phyloP scores from a whole-genome alignment of 2,329 filamentous ascomycete genomes.

The Zymoseptoria tritici region DNA sequence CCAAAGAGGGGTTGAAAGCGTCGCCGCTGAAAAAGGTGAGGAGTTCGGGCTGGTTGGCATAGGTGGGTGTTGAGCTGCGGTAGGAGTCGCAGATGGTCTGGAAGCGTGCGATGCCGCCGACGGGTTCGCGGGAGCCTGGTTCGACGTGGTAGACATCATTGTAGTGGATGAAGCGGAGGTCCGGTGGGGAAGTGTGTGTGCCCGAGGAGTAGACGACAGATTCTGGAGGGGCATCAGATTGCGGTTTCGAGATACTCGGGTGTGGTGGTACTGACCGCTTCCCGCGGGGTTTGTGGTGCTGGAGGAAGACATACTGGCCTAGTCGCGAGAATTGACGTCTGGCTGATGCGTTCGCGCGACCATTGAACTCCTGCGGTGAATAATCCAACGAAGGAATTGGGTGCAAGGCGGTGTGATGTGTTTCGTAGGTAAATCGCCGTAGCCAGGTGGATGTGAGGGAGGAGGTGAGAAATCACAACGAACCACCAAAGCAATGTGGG shows the following conservation, averaged over 20 bases:
- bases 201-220: conserved; percentile 17
- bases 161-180: conserved; percentile 78
- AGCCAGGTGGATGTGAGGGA: too few species aligned
- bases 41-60: conserved; percentile 55
- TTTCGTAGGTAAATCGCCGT: not conserved
- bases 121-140: conserved; percentile 65
- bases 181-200: conserved; percentile 41
- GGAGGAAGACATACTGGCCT: not conserved
- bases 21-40: conserved; percentile 85
- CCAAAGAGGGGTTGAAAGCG: conserved; percentile 84
- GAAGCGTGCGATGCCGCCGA: conserved; percentile 75
- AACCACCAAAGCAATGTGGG: not conserved
- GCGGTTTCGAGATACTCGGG: not conserved
- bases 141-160: conserved; percentile 95
- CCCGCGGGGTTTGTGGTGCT: not conserved
- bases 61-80: conserved; percentile 42
- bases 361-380: too few species aligned
- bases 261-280: not conserved
- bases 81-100: conserved; percentile 73
- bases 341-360: not conserved
- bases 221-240: conserved; percentile 11
- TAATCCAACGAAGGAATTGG: not conserved
- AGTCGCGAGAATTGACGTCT: not conserved
- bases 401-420: not conserved
- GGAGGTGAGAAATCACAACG: not conserved